Base-by-base conservation (phyloP, 2,329 filamentous ascomycete genomes). In the Colletotrichum sp. region DNA sequence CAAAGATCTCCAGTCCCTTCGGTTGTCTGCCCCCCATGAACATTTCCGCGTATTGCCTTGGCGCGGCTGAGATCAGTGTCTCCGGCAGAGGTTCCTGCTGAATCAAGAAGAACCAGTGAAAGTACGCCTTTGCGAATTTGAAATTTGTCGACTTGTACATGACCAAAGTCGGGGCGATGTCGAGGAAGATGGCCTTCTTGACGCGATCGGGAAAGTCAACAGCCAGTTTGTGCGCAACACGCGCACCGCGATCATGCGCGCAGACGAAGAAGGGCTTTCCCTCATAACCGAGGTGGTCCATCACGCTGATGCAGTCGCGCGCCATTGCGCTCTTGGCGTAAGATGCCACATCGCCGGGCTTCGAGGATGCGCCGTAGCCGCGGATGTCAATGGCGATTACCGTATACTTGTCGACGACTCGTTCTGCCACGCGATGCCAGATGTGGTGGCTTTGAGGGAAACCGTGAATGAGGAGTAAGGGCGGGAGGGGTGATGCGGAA, bases 61-160 rank as follows among this genome's bases (percentile, higher is more conserved):
- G 85, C 28, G 83, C 80, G 0, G 79, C 81, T 0, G 81, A 82
- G 77, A 88, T 87, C 63, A 90, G 82, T 55, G 84, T 86, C 79
- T 91, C 90, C 0, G 88, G 90, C 7, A 92, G 84, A 0, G 90
- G 88, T 7, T 82, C 82, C 1, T 83, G 80, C 79, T 92, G 90
- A 10, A 91, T 89, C 24, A 92, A 84, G 77, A 92, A 88, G 68
- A 90, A 91, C 90, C 90, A 92, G 81, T 92, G 90, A 78, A 88
- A 92, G 80, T 91, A 92, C 1, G 85, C 84, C 32, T 83, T 84
- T 1, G 89, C 88, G 75, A 90, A 88, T 0, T 82, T 81, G 6
- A 84, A 78, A 68, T 86, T 78, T 5, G 86, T 86, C 18, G 85
- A 81, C 65, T 83, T 82, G 82, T 88, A 92, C 87, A 91, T 91